Evolutionary conservation across 257 asterid genomes (phyloP), one percentile per base, ranked within the genome.

Genomic region (Nicotiana noctiflora): DNA sequence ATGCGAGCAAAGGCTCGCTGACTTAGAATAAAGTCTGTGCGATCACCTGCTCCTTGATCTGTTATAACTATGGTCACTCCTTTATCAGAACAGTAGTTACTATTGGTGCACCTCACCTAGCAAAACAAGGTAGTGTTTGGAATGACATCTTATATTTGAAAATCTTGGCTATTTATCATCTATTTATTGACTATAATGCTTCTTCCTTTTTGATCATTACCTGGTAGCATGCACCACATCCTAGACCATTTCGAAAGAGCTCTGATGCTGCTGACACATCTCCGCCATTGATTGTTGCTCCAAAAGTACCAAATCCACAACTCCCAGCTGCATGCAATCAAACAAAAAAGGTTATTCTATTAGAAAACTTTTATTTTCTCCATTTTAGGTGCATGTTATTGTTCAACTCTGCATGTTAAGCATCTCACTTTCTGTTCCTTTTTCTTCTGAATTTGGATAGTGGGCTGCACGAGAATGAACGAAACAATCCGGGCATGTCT

Each of bases 151-250:
- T 31, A 63, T 31, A 34, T 57, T 3, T 49, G 72, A 65, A 32
- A 56, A 18, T 15, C 25, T 46, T 52, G 76, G 57, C 7, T 15
- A 34, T 7, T 19, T 40, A 81, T 18, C 32, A n/a, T 76, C 56
- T 53, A 14, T 17, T 52, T 66, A n/a, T 23, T 51, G 15, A 61
- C 64, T 18, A 31, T 25, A 9, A n/a, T 82, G 55, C 46, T 21
- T 75, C 23, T 81, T 76, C 74, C 25, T 80, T 79, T 13, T 60
- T 66, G 5, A 75, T 79, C 80, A 52, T 85, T 75, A 90, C 98
- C 93, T 93, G 90, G 83, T 93, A 92, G 87, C 97, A 93, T 61
- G 94, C 91, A 53, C 98, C 97, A 56, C 98, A 92, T 60, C 97
- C 98, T 53, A 89, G 82, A 37, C 98, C 98, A 81, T 85, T 89